Conservation (phyloP, 192 early-diverging fungal species). For the Backusella tuberculispora region DNA sequence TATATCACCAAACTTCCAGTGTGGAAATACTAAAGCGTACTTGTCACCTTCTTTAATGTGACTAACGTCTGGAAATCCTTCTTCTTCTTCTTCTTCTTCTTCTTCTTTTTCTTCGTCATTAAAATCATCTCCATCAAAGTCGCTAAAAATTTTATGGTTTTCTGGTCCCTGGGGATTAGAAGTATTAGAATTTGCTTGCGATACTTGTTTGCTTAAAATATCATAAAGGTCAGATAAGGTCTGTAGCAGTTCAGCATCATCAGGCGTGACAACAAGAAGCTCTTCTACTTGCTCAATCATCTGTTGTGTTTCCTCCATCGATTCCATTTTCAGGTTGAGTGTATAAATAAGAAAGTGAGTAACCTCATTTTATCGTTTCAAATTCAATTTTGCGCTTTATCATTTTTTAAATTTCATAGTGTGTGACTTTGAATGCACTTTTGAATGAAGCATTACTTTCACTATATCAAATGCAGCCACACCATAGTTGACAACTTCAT, state of each 20-base stretch:
- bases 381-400: not conserved
- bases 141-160: too few species aligned
- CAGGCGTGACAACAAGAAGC: slow-evolving; percentile 6
- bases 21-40: too few species aligned
- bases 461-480: too few species aligned
- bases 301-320: slow-evolving; percentile 13
- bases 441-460: too few species aligned
- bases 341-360: not conserved
- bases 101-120: too few species aligned
- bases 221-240: slow-evolving; percentile 16
- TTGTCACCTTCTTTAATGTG: too few species aligned
- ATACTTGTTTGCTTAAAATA: not conserved
- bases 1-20: too few species aligned
- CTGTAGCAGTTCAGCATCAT: not conserved
- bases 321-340: not conserved
- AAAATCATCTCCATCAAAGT: too few species aligned
- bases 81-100: not conserved
- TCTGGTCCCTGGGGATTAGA: too few species aligned
- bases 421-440: too few species aligned
- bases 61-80: not conserved
- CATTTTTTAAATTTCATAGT: too few species aligned
- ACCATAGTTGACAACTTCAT: too few species aligned
- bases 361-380: not conserved
- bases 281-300: slow-evolving; percentile 28
- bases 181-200: not conserved